These are phyloP conservation scores for Starmerella cellae DNA, from an alignment of 805 yeast species.

Conservation along the genomic window DNA sequence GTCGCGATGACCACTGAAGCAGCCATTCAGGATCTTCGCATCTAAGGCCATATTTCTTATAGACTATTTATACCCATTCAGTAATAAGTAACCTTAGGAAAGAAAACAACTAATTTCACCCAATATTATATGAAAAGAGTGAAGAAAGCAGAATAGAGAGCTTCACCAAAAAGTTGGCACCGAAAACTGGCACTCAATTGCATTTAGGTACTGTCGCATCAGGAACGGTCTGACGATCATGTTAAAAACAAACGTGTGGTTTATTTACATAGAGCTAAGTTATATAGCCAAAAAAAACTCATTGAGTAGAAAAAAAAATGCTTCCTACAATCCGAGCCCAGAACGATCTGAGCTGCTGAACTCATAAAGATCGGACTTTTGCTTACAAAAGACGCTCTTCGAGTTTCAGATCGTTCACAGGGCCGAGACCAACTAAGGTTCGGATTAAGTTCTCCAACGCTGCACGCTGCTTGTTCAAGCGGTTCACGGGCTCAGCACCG, in stretches of 20 bases:
- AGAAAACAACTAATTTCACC: no score
- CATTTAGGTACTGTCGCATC: no score
- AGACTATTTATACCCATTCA: no score
- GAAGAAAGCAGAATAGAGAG: no score
- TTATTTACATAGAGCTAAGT: neutral
- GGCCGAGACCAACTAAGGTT: slow-evolving; percentile 77
- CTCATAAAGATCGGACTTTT: neutral
- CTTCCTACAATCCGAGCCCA: slow-evolving; percentile 1
- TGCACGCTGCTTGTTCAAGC: slow-evolving; percentile 85
- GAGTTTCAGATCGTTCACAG: slow-evolving; percentile 81
- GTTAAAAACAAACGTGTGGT: neutral
- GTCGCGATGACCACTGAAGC: slow-evolving; percentile 1
- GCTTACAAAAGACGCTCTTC: slow-evolving; percentile 59
- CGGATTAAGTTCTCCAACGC: slow-evolving; percentile 86
- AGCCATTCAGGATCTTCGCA: slow-evolving; percentile 10
- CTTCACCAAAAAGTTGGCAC: no score
- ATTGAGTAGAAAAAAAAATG: neutral
- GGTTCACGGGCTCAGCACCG: slow-evolving; percentile 81
- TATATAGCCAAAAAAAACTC: neutral
- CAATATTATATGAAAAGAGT: no score
- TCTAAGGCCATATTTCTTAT: neutral
- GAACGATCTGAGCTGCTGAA: slow-evolving; percentile 17
- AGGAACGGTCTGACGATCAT: no score
- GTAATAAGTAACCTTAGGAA: no score
- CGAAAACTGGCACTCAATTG: no score